Evolutionary conservation across 202 grass and related monocot genomes (phyloP), one percentile per base, ranked within the genome.

Genomic region (Schoenoplectus tabernaemontani): DNA sequence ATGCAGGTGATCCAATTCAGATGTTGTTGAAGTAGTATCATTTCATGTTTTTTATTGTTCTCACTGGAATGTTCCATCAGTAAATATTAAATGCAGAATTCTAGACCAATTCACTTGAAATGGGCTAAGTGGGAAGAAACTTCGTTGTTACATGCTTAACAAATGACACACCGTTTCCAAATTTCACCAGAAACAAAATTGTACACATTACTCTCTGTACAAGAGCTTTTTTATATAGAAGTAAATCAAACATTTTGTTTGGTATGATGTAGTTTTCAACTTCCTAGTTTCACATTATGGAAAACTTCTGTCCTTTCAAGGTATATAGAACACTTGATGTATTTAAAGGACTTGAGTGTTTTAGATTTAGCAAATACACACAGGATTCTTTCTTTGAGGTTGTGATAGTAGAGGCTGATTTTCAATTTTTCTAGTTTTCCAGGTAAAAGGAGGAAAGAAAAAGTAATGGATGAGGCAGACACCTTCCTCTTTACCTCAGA

Each of bases 401-500:
- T 26, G 11, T 17, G 5, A 17, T 28, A 26, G 17, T 47, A 48
- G 4, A 50, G 0, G 4, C 68, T 72, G 23, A 50, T 71, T 72
- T 28, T 12, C 68, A 72, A 3, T 50, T 72, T 50, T 32, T 11
- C 19, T 9, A 47, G n/a, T 48, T 70, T 32, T 42, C 17, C 11
- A 47, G 23, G 43, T 30, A 50, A 17, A 72, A 48, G 2, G 23
- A 15, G 12, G 11, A 15, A 0, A 4, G 1, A 1, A 9, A 32
- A 90, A 74, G 53, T 63, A 72, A 87, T 87, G 88, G 70, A 82
- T 39, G 70, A 41, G 63, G 3, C 78, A 0, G 89, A 91, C n/a
- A 91, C 89, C n/a, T 91, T 91, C 76, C 86, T 91, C 68, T 91
- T 91, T 81, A 88, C 86, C 59, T 91, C 89, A 0, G 89, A 91